These are phyloP conservation scores for Plasmodium cynomolgi DNA, from an alignment of 169 alveolate species.

Conservation along the genomic window DNA sequence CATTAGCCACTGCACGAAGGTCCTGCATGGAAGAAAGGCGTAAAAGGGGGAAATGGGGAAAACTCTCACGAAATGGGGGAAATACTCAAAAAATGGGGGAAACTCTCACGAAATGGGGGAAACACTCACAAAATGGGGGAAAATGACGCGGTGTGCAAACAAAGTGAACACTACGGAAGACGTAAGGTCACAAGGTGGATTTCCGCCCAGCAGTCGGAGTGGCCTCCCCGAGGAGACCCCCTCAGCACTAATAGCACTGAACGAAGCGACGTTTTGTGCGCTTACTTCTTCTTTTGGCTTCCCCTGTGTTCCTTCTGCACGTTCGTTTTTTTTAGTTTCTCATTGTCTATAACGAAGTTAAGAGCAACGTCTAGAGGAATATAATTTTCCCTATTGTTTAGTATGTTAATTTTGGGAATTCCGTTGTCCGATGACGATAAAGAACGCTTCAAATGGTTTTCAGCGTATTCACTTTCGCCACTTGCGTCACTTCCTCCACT, in stretches of 20 bases:
- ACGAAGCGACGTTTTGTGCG: background rate
- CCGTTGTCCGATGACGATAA: constrained; percentile 47
- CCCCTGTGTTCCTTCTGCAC: constrained; percentile 60
- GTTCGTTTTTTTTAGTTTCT: constrained; percentile 44
- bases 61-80: background rate
- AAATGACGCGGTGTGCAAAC: background rate
- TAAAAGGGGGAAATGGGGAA: constrained; percentile 7
- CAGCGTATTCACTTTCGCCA: background rate
- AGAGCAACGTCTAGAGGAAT: constrained; percentile 68
- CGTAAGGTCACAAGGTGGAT: background rate
- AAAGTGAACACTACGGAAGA: background rate
- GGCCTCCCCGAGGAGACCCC: background rate
- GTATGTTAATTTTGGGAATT: constrained; percentile 71
- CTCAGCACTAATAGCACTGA: background rate
- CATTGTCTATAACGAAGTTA: constrained; percentile 65
- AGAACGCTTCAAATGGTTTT: constrained; percentile 22
- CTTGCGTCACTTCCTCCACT: background rate
- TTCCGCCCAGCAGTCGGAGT: background rate
- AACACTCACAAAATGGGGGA: background rate
- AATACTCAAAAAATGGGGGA: constrained; percentile 10
- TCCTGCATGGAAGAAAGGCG: constrained; percentile 46
- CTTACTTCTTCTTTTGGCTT: constrained; percentile 29
- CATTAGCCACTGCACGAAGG: constrained; percentile 73
- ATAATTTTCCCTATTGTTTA: constrained; percentile 59
- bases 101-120: background rate